phyloP scores from a whole-genome alignment of 2,329 filamentous ascomycete species.

The Elsinoe batatas region DNA sequence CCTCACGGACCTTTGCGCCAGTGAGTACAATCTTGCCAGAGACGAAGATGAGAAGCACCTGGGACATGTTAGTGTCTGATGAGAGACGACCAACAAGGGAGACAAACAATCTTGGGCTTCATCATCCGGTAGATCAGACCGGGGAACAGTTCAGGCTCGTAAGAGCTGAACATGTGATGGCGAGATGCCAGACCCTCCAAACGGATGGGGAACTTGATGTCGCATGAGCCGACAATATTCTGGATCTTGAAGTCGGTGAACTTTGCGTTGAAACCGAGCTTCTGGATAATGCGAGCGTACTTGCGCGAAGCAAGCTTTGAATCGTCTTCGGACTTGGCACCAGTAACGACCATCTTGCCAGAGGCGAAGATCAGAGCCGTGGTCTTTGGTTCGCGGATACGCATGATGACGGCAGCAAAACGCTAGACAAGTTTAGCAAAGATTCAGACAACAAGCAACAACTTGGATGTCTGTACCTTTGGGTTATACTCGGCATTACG shows the following conservation, averaged over 20 bases:
- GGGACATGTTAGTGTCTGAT: conserved; percentile 2
- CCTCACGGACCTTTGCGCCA: conserved; percentile 93
- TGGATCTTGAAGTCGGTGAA: conserved; percentile 99
- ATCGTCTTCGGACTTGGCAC: conserved; percentile 60
- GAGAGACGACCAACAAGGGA: background rate
- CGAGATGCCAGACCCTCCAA: conserved; percentile 90
- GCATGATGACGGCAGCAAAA: conserved; percentile 99
- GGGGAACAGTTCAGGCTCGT: conserved; percentile 96
- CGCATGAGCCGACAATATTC: conserved; percentile 97
- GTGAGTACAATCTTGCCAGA: conserved; percentile 97
- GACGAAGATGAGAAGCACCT: conserved; percentile 90
- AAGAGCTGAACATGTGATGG: conserved; percentile 99
- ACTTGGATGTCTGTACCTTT: conserved; percentile 54
- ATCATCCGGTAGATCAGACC: conserved; percentile 99
- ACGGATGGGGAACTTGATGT: conserved; percentile 98
- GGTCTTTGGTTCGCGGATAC: conserved; percentile 97
- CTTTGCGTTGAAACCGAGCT: conserved; percentile 98
- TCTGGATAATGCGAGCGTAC: conserved; percentile 98
- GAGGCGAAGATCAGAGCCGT: conserved; percentile 96
- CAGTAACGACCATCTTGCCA: conserved; percentile 97
- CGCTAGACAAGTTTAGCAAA: conserved; percentile 54
- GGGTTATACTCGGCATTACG: conserved; percentile 98
- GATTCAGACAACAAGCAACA: conserved; percentile 16
- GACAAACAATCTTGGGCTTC: conserved; percentile 75
- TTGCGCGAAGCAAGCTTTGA: conserved; percentile 94